These are phyloP conservation scores for Sarocladium kiliense DNA, from an alignment of 2,329 filamentous ascomycete genomes.

Conservation along the genomic window DNA sequence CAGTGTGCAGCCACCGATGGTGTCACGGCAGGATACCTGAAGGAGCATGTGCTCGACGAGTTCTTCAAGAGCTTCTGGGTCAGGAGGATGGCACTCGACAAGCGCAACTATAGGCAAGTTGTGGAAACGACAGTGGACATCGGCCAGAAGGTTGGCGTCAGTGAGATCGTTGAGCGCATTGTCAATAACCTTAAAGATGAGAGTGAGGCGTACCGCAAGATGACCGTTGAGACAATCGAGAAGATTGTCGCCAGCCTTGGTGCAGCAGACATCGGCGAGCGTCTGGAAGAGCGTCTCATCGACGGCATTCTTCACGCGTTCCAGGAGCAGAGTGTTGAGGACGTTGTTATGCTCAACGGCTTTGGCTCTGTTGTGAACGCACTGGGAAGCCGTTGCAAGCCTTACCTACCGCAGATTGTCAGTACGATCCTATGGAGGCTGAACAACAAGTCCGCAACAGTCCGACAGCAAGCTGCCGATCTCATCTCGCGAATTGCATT, in stretches of 20 bases:
- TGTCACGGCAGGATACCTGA: constrained; percentile 90
- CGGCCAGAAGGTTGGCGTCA: constrained; percentile 94
- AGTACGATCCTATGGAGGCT: constrained; percentile 93
- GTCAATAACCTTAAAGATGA: constrained; percentile 97
- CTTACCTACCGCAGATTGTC: constrained; percentile 94
- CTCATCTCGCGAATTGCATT: constrained; percentile 95
- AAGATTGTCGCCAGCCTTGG: constrained; percentile 92
- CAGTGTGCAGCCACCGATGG: constrained; percentile 93
- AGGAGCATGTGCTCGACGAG: constrained; percentile 89
- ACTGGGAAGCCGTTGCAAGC: constrained; percentile 87
- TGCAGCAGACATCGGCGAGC: constrained; percentile 87
- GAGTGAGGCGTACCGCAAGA: constrained; percentile 95
- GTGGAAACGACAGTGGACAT: constrained; percentile 97
- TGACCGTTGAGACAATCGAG: constrained; percentile 97
- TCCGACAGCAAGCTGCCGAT: constrained; percentile 94
- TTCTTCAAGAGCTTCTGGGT: constrained; percentile 99
- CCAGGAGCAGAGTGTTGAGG: constrained; percentile 96
- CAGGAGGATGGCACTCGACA: constrained; percentile 90
- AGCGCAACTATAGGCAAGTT: constrained; percentile 95
- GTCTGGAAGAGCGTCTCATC: constrained; percentile 87
- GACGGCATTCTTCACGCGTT: constrained; percentile 95
- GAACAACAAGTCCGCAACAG: constrained; percentile 96
- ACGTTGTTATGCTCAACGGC: constrained; percentile 92
- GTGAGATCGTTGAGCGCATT: constrained; percentile 89
- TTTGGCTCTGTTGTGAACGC: constrained; percentile 98